Base-by-base conservation (phyloP, 345 rosid genomes). In the Eucalyptus regnans region DNA sequence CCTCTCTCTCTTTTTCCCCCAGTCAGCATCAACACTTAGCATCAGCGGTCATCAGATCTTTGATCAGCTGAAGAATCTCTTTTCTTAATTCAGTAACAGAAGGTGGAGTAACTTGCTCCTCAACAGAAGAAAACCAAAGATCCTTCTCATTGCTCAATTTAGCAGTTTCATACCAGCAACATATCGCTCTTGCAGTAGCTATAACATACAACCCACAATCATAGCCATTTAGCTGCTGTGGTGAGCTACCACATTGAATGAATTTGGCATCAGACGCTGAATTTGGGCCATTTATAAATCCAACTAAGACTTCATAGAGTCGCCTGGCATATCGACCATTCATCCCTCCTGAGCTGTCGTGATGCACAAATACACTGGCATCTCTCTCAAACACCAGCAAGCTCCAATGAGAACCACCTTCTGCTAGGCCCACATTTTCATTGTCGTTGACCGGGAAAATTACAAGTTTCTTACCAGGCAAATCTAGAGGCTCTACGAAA, bases 341-440 rank as follows among this genome's bases (percentile, higher is more conserved):
- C 91, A 90, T 88, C 64, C 92, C 93, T 60, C 84, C 68, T 17
- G 51, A 91, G 94, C 98, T 96, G 87, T 95, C 99, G 33, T 96
- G 99, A 92, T 96, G 99, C 90, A 95, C 92, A 90, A 96, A 96
- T 79, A 90, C 86, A 92, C 94, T 92, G 50, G 92, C 93, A 41
- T 87, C 90, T 91, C 92, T 93, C 89, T 92, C 88, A 76, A 94
- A 96, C 22, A 93, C 98, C 50, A 96, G 95, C 81, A 96, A 91
- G 91, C 97, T 97, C 99, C 99, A 97, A 64, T 96, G 99, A 44
- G 89, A 92, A 87, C 99, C 99, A 3, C 99, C 98, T 90, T 94
- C 98, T 2, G 98, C 97, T 79, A 90, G 51, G 88, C 88, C 93
- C 86, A 96, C 95, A 56, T 97, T 92, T 9, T 60, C 71, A 22